Conservation (phyloP, 129 eudicot species). For the Lonicera japonica region DNA sequence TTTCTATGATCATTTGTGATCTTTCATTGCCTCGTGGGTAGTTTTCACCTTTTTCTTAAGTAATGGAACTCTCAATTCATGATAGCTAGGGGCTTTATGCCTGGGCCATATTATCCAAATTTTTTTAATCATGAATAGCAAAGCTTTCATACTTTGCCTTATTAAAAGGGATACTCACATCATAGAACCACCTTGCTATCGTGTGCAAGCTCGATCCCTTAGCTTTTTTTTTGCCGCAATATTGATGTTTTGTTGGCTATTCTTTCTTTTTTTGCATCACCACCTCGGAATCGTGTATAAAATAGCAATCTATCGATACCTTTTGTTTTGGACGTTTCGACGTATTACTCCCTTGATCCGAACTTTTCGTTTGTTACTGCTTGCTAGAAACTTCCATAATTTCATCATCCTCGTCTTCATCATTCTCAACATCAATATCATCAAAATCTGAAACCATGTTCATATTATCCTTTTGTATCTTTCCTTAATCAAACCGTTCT, state of each 20-base stretch:
- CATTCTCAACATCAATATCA: no score
- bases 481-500: no score
- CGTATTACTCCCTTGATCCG: no score
- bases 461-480: no score
- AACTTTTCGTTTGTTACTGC: no score
- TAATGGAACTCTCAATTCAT: conserved; percentile 14
- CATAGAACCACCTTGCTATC: conserved; percentile 21
- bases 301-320: conserved; percentile 1
- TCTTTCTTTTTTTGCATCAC: conserved; percentile 1
- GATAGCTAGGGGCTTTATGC: conserved; percentile 15
- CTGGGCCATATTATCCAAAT: conserved; percentile 8
- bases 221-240: neutral
- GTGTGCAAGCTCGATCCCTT: no score
- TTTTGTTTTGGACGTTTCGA: no score
- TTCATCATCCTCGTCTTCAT: no score
- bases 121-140: neutral
- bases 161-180: conserved; percentile 16
- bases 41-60: conserved; percentile 10
- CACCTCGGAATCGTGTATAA: neutral
- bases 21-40: neutral
- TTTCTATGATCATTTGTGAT: conserved; percentile 5
- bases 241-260: neutral
- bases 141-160: conserved; percentile 15
- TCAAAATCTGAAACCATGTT: no score
- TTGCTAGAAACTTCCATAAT: no score